Evolutionary conservation across 345 rosid species (phyloP).

Genomic region (Salix arbutifolia): DNA sequence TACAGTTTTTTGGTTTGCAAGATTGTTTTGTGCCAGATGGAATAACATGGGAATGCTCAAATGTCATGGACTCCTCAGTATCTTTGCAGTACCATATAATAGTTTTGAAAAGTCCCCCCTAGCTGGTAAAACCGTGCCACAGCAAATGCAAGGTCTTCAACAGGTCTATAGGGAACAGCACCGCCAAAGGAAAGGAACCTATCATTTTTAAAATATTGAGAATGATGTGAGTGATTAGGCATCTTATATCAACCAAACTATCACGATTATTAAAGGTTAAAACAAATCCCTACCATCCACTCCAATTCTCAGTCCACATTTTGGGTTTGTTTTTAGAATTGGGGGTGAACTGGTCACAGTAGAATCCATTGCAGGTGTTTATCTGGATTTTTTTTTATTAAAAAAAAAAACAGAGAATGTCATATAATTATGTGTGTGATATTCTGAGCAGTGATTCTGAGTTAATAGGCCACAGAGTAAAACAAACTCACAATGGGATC

Average conservation of each 20-base stretch:
- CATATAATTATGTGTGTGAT: background rate
- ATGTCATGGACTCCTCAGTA: background rate
- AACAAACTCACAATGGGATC: slow-evolving; percentile 69
- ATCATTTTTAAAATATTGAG: slow-evolving; percentile 10
- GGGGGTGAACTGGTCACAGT: slow-evolving; percentile 96
- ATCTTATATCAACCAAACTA: slow-evolving; percentile 5
- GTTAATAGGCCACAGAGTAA: background rate
- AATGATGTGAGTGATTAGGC: slow-evolving; percentile 2
- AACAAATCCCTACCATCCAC: slow-evolving; percentile 64
- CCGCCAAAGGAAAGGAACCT: slow-evolving; percentile 86
- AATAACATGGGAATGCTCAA: background rate
- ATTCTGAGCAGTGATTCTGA: background rate
- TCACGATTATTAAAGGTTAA: slow-evolving; percentile 5
- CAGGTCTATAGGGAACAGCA: slow-evolving; percentile 80
- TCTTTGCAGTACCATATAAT: slow-evolving; percentile 70
- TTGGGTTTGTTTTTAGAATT: slow-evolving; percentile 78
- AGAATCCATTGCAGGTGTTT: slow-evolving; percentile 94
- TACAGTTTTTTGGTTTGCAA: slow-evolving; percentile 6
- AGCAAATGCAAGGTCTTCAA: slow-evolving; percentile 85
- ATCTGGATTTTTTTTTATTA: slow-evolving; percentile 41
- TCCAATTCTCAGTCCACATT: slow-evolving; percentile 99
- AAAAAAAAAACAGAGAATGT: slow-evolving; percentile 4
- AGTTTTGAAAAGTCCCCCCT: slow-evolving; percentile 96
- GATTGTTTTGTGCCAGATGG: background rate
- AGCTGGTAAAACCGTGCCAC: slow-evolving; percentile 89